Percentiles rank a stretch among this genome's conserved stretches.
phyloP scores from a whole-genome alignment of 805 yeast genomes.

The Myxozyma vanderwaltii region DNA sequence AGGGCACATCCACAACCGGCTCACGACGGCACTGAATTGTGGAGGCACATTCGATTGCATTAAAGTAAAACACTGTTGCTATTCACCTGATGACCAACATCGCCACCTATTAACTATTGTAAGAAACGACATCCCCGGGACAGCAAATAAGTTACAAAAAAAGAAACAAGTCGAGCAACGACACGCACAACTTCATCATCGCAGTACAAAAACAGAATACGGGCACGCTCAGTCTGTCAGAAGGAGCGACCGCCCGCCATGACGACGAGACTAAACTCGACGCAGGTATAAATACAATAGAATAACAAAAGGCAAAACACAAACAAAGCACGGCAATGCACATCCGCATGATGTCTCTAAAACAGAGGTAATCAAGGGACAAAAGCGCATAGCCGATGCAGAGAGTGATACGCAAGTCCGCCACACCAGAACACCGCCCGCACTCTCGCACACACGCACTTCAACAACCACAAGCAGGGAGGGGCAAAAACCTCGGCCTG shows the following conservation, averaged over 20 bases:
- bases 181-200: constrained; percentile 11
- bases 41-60: constrained; percentile 13
- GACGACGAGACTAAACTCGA: neutral
- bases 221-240: neutral
- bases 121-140: constrained; percentile 23
- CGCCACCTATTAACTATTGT: constrained; percentile 34
- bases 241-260: neutral
- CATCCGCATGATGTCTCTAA: neutral
- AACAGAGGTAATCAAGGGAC: constrained; percentile 1
- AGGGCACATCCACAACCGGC: constrained; percentile 12
- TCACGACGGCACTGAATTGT: constrained; percentile 6
- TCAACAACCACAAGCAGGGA: constrained; percentile 13
- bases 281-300: neutral
- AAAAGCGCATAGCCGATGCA: neutral
- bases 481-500: neutral
- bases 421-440: constrained; percentile 11
- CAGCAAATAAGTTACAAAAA: neutral
- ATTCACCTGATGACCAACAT: constrained; percentile 37
- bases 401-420: constrained; percentile 1
- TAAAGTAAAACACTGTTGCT: constrained; percentile 3
- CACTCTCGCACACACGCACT: constrained; percentile 20
- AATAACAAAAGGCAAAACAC: constrained; percentile 1
- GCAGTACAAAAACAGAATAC: neutral
- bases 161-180: constrained; percentile 9
- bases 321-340: neutral